Evolutionary conservation across 176 grass and related monocot genomes (phyloP).

Genomic region (Oropetium thomaeum): DNA sequence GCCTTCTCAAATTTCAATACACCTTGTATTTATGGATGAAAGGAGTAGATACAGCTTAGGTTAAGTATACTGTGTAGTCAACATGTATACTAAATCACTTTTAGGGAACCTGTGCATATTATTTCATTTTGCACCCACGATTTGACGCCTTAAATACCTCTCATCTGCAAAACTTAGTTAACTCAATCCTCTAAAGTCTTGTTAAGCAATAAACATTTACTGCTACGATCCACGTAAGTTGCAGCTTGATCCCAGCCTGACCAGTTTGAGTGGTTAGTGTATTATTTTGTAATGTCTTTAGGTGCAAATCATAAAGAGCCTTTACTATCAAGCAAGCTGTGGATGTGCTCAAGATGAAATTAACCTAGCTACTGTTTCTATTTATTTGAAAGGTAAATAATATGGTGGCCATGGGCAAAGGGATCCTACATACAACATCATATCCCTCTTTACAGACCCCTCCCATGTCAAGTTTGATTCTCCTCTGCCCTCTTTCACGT

Average conservation of each 20-base stretch:
- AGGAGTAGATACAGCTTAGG: not conserved
- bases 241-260: not conserved
- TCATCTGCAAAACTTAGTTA: not conserved
- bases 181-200: not conserved
- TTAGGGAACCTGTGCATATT: not conserved
- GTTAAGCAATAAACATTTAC: not conserved
- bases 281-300: not conserved
- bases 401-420: not conserved
- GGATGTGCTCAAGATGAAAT: not conserved
- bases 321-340: not conserved
- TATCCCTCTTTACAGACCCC: no score
- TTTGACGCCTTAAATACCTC: constrained; percentile 1
- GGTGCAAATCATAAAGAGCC: not conserved
- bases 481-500: no score
- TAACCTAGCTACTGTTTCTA: not conserved
- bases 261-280: not conserved
- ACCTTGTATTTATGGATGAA: not conserved
- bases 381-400: not conserved
- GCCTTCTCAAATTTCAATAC: not conserved
- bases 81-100: not conserved
- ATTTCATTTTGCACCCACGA: constrained; percentile 7
- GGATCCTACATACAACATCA: not conserved
- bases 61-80: not conserved
- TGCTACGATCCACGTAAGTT: not conserved
- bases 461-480: no score